A percentile compares a stretch with the other conserved stretches of the same genome.
These are phyloP conservation scores for Pyrenochaeta sp. DNA, from an alignment of 2,329 filamentous ascomycete genomes.

Conservation along the genomic window DNA sequence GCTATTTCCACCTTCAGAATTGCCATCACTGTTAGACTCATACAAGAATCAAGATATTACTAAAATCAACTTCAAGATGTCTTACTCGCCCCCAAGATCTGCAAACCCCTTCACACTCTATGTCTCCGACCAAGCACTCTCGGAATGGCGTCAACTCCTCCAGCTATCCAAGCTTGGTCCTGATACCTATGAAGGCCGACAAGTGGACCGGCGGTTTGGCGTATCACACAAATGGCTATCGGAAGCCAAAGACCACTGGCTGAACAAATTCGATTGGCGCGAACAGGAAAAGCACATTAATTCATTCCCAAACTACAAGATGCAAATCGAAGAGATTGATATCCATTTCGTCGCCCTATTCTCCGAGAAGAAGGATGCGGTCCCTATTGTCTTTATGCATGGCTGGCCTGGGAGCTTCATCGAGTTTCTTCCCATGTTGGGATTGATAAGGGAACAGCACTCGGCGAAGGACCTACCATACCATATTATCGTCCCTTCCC, in stretches of 20 bases:
- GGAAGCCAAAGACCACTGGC: conserved; percentile 49
- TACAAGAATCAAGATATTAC: neutral
- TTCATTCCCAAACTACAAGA: conserved; percentile 61
- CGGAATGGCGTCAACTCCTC: conserved; percentile 49
- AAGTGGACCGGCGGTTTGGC: conserved; percentile 38
- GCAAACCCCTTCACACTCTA: conserved; percentile 45
- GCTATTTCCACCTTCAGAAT: neutral
- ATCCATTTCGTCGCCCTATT: conserved; percentile 67
- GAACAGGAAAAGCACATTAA: conserved; percentile 57
- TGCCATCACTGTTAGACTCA: neutral
- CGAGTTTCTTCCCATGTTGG: conserved; percentile 65
- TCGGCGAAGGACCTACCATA: conserved; percentile 61
- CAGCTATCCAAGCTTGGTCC: conserved; percentile 45
- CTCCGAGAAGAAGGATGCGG: conserved; percentile 60
- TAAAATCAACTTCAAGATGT: conserved; percentile 24
- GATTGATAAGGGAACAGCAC: conserved; percentile 58
- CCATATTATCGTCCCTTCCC: conserved; percentile 65
- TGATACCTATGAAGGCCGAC: conserved; percentile 37
- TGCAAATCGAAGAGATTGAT: conserved; percentile 53
- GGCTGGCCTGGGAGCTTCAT: conserved; percentile 66
- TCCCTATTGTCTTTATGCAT: conserved; percentile 63
- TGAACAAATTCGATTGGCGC: conserved; percentile 50
- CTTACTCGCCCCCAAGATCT: conserved; percentile 42
- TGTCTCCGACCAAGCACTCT: conserved; percentile 43
- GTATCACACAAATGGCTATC: conserved; percentile 47